Evolutionary conservation across 2,329 filamentous ascomycete genomes (phyloP).

Genomic region (Aspergillus puulaauensis): DNA sequence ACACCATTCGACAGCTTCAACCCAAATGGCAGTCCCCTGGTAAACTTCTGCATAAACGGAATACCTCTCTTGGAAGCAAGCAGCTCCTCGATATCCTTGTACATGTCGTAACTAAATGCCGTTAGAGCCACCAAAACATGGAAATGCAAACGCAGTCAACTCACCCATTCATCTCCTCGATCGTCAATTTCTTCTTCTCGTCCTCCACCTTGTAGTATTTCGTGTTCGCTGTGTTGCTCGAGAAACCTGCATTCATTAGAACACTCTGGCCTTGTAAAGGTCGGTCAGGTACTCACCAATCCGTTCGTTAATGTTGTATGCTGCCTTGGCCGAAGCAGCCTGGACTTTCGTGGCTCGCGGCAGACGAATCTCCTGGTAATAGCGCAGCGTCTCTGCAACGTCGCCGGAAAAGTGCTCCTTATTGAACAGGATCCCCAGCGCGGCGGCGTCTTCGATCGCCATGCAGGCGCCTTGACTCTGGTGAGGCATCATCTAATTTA

Average conservation of each 20-base stretch:
- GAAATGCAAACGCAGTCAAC: conserved; percentile 23
- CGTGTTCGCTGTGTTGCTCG: conserved; percentile 55
- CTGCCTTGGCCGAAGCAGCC: conserved; percentile 57
- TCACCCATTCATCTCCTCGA: conserved; percentile 68
- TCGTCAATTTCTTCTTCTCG: conserved; percentile 61
- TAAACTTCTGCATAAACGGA: conserved; percentile 40
- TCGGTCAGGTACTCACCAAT: conserved; percentile 46
- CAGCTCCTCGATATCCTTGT: conserved; percentile 55
- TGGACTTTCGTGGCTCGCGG: conserved; percentile 59
- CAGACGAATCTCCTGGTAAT: conserved; percentile 55
- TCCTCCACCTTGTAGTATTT: conserved; percentile 62
- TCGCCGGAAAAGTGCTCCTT: conserved; percentile 49
- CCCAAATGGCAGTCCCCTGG: conserved; percentile 49
- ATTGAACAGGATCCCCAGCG: conserved; percentile 62
- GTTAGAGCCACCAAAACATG: background rate
- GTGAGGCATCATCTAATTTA: conserved; percentile 62
- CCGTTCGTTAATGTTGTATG: conserved; percentile 62
- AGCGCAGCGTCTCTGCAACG: conserved; percentile 47
- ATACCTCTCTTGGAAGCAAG: conserved; percentile 33
- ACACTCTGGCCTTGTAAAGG: background rate
- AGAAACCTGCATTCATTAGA: conserved; percentile 53
- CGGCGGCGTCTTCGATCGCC: conserved; percentile 67
- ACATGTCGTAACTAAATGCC: conserved; percentile 56
- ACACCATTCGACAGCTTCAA: conserved; percentile 38
- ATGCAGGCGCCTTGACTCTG: conserved; percentile 69